Conservation (phyloP, 2,329 filamentous ascomycete species). For the Ophiostoma quercus region DNA sequence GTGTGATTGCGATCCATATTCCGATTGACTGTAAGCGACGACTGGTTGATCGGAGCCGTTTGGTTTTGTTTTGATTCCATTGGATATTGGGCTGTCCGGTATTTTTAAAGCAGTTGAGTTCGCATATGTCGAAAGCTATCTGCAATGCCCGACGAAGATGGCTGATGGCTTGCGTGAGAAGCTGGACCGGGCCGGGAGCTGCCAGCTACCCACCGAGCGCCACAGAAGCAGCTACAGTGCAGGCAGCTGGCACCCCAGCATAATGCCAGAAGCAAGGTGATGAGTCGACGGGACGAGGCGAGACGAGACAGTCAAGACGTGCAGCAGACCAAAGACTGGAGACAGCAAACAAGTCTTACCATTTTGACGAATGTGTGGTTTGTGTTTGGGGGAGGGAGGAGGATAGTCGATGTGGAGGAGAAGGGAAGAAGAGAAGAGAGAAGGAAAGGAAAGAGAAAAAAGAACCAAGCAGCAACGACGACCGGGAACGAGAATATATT, state of each 20-base stretch:
- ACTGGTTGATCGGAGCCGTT: no score
- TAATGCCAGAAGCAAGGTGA: no score
- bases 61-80: no score
- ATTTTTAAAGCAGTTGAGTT: not conserved
- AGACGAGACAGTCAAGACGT: not conserved
- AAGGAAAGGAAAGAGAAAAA: conserved; percentile 13
- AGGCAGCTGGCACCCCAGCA: not conserved
- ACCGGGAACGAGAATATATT: conserved; percentile 11
- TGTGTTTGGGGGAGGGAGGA: conserved; percentile 4
- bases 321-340: conserved; percentile 14
- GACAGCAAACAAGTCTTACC: conserved; percentile 23
- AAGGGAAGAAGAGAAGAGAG: not conserved
- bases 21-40: not conserved
- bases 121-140: not conserved
- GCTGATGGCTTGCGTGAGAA: not conserved
- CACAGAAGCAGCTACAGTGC: not conserved
- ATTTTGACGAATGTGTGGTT: conserved; percentile 25
- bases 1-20: not conserved
- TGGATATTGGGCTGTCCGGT: no score
- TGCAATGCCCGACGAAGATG: not conserved
- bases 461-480: conserved; percentile 1
- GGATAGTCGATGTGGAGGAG: not conserved
- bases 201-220: not conserved
- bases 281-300: no score
- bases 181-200: not conserved